phyloP scores from a whole-genome alignment of 2,329 filamentous ascomycete genomes.

The Colletotrichum kahawae region DNA sequence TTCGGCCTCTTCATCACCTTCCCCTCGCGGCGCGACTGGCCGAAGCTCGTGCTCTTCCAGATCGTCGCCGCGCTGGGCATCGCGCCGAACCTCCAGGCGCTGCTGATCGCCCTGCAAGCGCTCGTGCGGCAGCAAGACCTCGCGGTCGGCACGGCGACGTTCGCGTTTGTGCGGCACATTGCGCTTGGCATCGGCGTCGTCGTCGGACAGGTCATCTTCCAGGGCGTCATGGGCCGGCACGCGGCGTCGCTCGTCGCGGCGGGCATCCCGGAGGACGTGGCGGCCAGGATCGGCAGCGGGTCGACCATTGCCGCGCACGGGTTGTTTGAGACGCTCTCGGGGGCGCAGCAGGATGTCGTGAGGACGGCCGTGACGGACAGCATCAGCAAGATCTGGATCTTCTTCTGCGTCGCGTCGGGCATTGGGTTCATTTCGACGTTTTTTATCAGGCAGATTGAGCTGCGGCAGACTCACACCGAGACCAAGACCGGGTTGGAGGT shows the following conservation, averaged over 20 bases:
- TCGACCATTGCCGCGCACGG: constrained; percentile 66
- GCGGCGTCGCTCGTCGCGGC: constrained; percentile 47
- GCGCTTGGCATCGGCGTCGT: constrained; percentile 73
- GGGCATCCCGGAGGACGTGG: constrained; percentile 55
- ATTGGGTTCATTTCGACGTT: constrained; percentile 53
- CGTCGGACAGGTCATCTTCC: constrained; percentile 79
- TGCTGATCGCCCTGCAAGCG: constrained; percentile 71
- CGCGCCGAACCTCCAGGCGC: constrained; percentile 72
- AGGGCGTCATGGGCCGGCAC: constrained; percentile 72
- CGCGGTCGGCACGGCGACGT: constrained; percentile 71
- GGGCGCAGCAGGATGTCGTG: constrained; percentile 45
- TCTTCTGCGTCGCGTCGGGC: constrained; percentile 55
- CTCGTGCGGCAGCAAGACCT: constrained; percentile 67
- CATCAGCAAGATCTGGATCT: constrained; percentile 61
- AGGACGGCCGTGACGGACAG: constrained; percentile 53
- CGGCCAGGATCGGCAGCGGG: constrained; percentile 57
- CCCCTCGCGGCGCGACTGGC: constrained; percentile 57
- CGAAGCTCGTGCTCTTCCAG: constrained; percentile 64
- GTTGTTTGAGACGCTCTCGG: constrained; percentile 56
- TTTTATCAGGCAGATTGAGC: constrained; percentile 51
- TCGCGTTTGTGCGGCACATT: constrained; percentile 71
- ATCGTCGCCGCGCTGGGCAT: constrained; percentile 68
- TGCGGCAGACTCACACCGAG: constrained; percentile 60
- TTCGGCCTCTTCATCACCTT: constrained; percentile 69
- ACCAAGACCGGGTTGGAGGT: constrained; percentile 47